Base-by-base conservation (phyloP, 192 early-diverging fungal species). In the Chytriomyces confervae region DNA sequence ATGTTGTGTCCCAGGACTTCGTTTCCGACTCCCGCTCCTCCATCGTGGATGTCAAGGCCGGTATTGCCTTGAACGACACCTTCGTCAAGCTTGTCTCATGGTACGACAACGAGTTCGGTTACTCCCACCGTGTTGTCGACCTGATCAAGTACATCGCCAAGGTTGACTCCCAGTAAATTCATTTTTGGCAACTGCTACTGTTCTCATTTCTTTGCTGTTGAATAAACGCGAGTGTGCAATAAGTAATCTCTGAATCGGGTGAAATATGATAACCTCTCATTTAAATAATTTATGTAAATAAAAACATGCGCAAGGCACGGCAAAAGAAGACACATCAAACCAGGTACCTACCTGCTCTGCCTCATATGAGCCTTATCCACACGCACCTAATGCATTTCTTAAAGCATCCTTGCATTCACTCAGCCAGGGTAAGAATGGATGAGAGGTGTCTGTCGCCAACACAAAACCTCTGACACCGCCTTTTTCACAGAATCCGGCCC, bases 51-150 rank as follows among this genome's bases (percentile, higher is more conserved):
- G 91, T 95, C 80, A 92, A 94, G 81, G 97, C 96, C 79, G 96
- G 96, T 79, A 98, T 99, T 78, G 90, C 93, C 45, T 88, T 99
- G 73, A 96, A 93, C 85, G 89, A 94, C 79, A 93, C 89, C 81
- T 99, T 98, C 86, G 94, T 98, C 90, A 99, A 99, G 94, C 79
- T 98, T 29, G 87, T 98, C 66, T 90, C 95, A 47, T 97, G 94
- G 53, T 78, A 67, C 62, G 77, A 79, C 77, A 79, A 75, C 88
- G 93, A 98, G 86, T 92, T 84, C 79, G 96, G 96, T 76, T 99
- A 99, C 93, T 93, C 92, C 43, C 86, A 84, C 84, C 94, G 96
- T 84, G 93, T 95, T 61, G 86, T 97, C 45, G 95, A 98, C 88
- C 87, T 98, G 60, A 88, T 97, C 85, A 72, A 83, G 81, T 91